A percentile compares a stretch with the other conserved stretches of the same genome.
These are phyloP conservation scores for Trichoderma atrobrunneum DNA, from an alignment of 2,329 filamentous ascomycete species.

Conservation along the genomic window DNA sequence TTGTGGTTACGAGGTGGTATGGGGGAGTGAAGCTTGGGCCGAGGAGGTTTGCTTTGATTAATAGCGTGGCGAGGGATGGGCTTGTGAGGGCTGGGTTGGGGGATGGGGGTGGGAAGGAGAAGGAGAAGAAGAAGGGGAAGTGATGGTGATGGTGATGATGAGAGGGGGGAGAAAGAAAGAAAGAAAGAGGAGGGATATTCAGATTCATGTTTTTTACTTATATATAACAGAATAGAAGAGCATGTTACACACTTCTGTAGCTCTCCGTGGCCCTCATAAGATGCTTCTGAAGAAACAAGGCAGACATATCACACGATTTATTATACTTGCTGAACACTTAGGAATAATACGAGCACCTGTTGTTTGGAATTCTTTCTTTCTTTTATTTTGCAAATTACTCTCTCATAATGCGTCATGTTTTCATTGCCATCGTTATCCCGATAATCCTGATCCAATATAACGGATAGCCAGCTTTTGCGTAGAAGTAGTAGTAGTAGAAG, in stretches of 20 bases:
- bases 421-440: slow-evolving; percentile 35
- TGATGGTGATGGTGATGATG: background rate
- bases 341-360: background rate
- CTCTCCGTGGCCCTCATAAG: background rate
- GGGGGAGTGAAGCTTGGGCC: slow-evolving; percentile 87
- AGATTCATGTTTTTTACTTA: background rate
- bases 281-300: background rate
- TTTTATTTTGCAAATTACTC: slow-evolving; percentile 22
- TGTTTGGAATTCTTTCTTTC: background rate
- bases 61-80: slow-evolving; percentile 78
- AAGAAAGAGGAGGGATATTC: background rate
- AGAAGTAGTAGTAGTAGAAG: background rate
- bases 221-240: background rate
- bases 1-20: slow-evolving; percentile 94
- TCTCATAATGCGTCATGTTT: slow-evolving; percentile 33
- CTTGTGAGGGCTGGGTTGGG: slow-evolving; percentile 72
- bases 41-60: slow-evolving; percentile 86
- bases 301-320: background rate
- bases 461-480: background rate
- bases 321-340: background rate
- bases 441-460: slow-evolving; percentile 26
- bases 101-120: slow-evolving; percentile 3
- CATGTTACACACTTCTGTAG: background rate
- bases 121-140: background rate
- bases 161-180: background rate